Base-by-base conservation (phyloP, 2,329 filamentous ascomycete genomes). In the Albifimbria verrucaria region DNA sequence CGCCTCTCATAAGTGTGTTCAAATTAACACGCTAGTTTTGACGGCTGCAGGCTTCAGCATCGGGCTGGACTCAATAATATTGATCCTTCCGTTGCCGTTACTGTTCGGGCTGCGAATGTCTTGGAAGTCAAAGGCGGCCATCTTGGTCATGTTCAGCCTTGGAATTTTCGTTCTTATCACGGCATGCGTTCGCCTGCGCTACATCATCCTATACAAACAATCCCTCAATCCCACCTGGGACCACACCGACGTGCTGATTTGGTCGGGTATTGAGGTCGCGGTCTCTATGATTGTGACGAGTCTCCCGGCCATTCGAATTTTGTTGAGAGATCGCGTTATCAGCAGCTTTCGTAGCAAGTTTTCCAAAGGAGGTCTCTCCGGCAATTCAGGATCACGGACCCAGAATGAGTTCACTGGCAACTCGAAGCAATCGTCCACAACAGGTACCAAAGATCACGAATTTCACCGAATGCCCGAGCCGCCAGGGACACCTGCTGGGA, bases 61-160 rank as follows among this genome's bases (percentile, higher is more conserved):
- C 22, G 44, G 21, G 3, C 44, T 47, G 20, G 44, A 47, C 15
- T 6, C 25, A 4, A n/a, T 26, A 4, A 47, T 47, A 4, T 25
- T 47, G 21, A 25, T 47, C 7, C 9, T 47, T 3, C 44, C 44
- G 21, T 12, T 47, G 20, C 44, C 44, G 9, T n/a, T 47, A 12
- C 44, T 47, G n/a, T 3, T 47, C 17, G 44, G 44, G 21, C 44
- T 47, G 6, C 15, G 18, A n/a, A 26, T 47, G 44, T 47, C 44
- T 25, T 47, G 44, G 44, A 23, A 25, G 7, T 26, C 21, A 12
- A 47, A 47, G 15, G 44, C 44, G 7, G 44, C 21, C 1, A 47
- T 47, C 23, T 12, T 47, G 21, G 22, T 47, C 44, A 47, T 47
- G 44, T 47, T 47, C 44, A 47, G 44, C 18, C 44, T 47, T n/a